Base-by-base conservation (phyloP, 345 rosid genomes). In the Sonneratia caseolaris region DNA sequence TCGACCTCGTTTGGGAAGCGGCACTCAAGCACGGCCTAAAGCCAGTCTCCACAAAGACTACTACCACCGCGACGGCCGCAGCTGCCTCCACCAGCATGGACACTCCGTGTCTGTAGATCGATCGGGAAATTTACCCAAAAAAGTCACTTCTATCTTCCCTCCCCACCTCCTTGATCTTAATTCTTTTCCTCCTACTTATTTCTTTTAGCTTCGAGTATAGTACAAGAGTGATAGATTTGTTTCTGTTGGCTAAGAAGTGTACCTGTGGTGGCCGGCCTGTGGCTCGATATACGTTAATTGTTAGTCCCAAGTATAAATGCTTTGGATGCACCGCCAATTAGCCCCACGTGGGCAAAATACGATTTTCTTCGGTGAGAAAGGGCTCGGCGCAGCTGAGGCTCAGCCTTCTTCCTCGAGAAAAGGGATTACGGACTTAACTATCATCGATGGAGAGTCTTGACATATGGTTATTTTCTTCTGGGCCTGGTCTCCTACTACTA, bases 1-100 rank as follows among this genome's bases (percentile, higher is more conserved):
- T 96, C 49, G 98, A 92, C 81, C 8, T 84, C 3, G 98, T 96
- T 27, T 96, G 99, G 99, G 77, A 87, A 71, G 97, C 98, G 48
- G 99, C 98, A 6, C 76, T 96, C 71, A 92, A 82, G 65, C 89
- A 88, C 70, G 97, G 97, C 37, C 55, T 96, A 4, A 84, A 79
- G 76, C 87, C 93, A 11, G 89, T 84, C 6, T 85, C 91, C 14
- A 43, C 35, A 2, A 62, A 3, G 10, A 42, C 64, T 21, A 32
- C 66, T 8, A 12, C 16, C 15, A 62, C 66, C 18, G 27, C 18
- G 3, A 24, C 36, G 18, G 19, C 66, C 2, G 7, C 19, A 7
- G 43, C 8, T 7, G 14, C 36, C 45, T n/a, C 43, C 4, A 59
- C 53, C 13, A 3, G 61, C 10, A 57, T 0, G 51, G 15, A 35